Evolutionary conservation across 1,139 yeast genomes (phyloP), one percentile per base, ranked within the genome.

Genomic region (Sugiyamaella pinicola): DNA sequence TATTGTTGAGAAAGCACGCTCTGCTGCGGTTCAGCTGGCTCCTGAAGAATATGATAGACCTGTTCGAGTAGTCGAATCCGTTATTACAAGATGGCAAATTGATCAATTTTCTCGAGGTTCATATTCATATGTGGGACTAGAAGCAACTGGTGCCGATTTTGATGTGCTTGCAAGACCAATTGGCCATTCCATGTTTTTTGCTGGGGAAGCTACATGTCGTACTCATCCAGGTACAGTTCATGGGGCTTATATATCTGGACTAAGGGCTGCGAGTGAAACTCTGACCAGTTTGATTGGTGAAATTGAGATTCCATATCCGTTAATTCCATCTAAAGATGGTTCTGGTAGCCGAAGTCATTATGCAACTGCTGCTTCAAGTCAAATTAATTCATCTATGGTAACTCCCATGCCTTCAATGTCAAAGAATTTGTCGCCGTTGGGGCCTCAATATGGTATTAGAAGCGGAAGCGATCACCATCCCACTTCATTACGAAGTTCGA

Each of bases 121-220:
- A 1, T 74, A 69, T 55, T 73, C 77, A 2, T 74, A 72, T 54
- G 73, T 74, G 18, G 78, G 77, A 1, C 63, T 64, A 8, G 74
- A 72, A 19, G 77, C 76, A 10, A 69, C 76, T 2, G 74, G 74
- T 6, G 74, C 69, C 0, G 78, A 74, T 52, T 75, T 72, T 53
- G 77, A 74, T 41, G 55, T 68, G 13, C 61, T 74, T 49, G 76
- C 76, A 1, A 61, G 73, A 21, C 75, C 75, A 1, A 67, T 73
- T 18, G 68, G 64, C 33, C 64, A 70, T 31, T 61, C 69, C 9
- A 56, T 74, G 47, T 73, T 69, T 55, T 74, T 74, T 56, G 78
- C 78, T 0, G 78, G 78, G 33, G 78, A 74, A 51, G 78, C 77
- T 0, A 74, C 78, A 0, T 71, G 74, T 40, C 63, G 77, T 7